Percentiles rank a stretch among this genome's conserved stretches.
These are phyloP conservation scores for Carex arenaria DNA, from an alignment of 202 grass and related monocot genomes.

Conservation along the genomic window DNA sequence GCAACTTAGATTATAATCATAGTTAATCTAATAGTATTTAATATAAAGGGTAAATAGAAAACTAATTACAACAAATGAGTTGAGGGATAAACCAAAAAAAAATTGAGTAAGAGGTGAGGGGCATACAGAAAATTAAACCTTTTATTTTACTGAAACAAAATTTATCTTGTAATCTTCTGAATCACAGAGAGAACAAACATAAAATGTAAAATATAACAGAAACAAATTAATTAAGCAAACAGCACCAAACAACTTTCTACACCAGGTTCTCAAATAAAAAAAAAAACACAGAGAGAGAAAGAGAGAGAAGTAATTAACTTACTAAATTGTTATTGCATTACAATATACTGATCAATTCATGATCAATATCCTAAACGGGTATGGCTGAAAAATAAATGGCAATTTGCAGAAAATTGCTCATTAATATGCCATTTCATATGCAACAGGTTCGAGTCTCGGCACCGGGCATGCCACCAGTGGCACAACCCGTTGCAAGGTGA, in stretches of 20 bases:
- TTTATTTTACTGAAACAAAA: not conserved
- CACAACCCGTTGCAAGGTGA: constrained; percentile 41
- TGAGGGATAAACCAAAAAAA: not conserved
- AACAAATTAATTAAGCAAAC: not conserved
- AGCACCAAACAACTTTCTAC: not conserved
- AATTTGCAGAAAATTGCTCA: not conserved
- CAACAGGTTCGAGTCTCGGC: constrained; percentile 23
- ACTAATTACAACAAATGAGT: not conserved
- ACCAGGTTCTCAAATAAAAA: not conserved
- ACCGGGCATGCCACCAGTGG: constrained; percentile 26
- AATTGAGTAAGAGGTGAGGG: not conserved
- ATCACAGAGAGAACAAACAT: not conserved
- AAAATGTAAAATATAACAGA: not conserved
- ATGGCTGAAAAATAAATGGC: not conserved
- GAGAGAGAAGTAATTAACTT: not conserved
- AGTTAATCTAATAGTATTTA: not conserved
- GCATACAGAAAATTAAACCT: not conserved
- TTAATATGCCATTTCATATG: constrained; percentile 23
- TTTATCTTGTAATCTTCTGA: not conserved
- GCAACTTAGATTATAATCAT: not conserved
- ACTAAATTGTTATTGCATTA: not conserved
- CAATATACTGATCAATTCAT: not conserved
- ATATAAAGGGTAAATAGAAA: not conserved
- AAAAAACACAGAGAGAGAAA: no score
- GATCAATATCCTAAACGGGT: not conserved